Conservation (phyloP, 169 alveolate genomes). For the Cryptosporidium ryanae region DNA sequence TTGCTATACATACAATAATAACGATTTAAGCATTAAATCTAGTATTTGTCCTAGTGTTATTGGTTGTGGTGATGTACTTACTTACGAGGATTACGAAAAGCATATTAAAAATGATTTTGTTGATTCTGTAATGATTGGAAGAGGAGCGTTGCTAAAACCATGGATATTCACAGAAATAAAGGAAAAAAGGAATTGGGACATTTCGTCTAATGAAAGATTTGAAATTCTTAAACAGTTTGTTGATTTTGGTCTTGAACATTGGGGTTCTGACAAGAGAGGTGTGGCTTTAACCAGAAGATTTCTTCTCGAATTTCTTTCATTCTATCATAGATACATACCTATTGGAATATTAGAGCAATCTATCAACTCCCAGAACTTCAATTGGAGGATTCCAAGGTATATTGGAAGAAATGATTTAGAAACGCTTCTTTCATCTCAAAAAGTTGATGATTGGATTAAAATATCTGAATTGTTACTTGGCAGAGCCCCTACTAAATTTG, state of each 20-base stretch:
- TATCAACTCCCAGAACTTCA: conserved; percentile 76
- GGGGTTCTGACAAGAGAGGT: conserved; percentile 89
- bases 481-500: conserved; percentile 81
- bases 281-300: conserved; percentile 85
- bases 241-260: conserved; percentile 83
- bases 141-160: conserved; percentile 89
- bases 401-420: conserved; percentile 86
- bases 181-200: conserved; percentile 85
- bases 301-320: conserved; percentile 84
- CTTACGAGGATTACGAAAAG: conserved; percentile 74
- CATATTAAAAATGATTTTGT: conserved; percentile 73
- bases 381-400: conserved; percentile 83
- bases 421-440: conserved; percentile 80
- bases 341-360: conserved; percentile 83
- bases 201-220: conserved; percentile 85
- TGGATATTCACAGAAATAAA: conserved; percentile 87
- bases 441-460: conserved; percentile 84
- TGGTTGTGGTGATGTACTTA: conserved; percentile 85
- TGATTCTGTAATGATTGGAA: conserved; percentile 83
- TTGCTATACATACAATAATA: not conserved
- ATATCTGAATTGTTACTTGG: conserved; percentile 87
- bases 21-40: not conserved
- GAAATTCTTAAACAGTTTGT: conserved; percentile 82
- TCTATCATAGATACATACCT: conserved; percentile 85
- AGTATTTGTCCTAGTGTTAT: conserved; percentile 75